Percentiles rank a stretch among this genome's conserved stretches.
Evolutionary conservation across 208 protist species (phyloP).

Genomic region (Trypanosoma scelopori): DNA sequence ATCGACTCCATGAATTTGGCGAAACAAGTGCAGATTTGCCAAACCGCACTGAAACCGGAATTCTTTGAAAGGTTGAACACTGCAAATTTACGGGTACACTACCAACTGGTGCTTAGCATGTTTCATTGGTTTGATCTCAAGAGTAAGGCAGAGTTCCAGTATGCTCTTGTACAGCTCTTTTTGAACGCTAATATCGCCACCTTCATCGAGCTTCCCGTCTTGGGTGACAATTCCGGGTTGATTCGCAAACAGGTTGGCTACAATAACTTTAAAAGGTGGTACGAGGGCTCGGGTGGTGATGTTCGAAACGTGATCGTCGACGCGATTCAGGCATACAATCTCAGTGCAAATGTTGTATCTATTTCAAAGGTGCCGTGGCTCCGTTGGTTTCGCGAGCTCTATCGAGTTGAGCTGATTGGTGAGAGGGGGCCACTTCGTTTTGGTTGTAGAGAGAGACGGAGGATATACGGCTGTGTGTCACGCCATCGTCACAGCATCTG

Average conservation of each 20-base stretch:
- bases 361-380: constrained; percentile 18
- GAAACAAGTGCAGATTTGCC: constrained; percentile 26
- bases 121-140: constrained; percentile 35
- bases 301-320: constrained; percentile 28
- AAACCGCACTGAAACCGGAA: constrained; percentile 17
- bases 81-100: constrained; percentile 1
- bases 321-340: constrained; percentile 2
- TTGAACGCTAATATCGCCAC: constrained; percentile 25
- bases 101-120: constrained; percentile 31
- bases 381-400: constrained; percentile 5
- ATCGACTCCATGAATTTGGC: constrained; percentile 2
- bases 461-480: constrained; percentile 8
- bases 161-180: constrained; percentile 10
- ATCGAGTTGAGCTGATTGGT: constrained; percentile 17
- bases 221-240: constrained; percentile 11
- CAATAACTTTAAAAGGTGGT: constrained; percentile 33
- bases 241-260: constrained; percentile 35
- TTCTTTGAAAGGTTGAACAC: constrained; percentile 14
- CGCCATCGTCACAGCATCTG: constrained; percentile 2
- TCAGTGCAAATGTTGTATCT: constrained; percentile 1
- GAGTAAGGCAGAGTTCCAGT: constrained; percentile 19
- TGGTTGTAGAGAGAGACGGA: constrained; percentile 8
- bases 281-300: constrained; percentile 26
- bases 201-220: constrained; percentile 33
- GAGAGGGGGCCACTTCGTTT: neutral